Base-by-base conservation (phyloP, 768 basidiomycete genomes). In the Mycena galopus region DNA sequence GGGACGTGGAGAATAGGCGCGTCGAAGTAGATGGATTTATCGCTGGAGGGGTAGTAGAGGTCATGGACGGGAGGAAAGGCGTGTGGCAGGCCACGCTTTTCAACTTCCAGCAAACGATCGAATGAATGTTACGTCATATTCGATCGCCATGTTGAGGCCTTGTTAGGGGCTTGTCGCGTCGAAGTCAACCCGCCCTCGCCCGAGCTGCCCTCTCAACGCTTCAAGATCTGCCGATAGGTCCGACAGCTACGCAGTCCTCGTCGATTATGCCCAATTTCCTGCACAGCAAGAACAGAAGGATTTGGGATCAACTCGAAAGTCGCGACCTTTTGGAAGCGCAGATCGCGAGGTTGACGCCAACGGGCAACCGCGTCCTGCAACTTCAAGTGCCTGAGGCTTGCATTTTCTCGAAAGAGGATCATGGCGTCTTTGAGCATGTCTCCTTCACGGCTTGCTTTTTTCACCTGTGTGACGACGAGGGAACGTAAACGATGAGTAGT, bases 21-120 rank as follows among this genome's bases (percentile, higher is more conserved):
- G 86, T 88, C 88, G 73, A 87, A 87, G 77, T 88, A 88, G 16
- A 75, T 53, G 58, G 81, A 82, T 32, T 77, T 77, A 58, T 79
- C 81, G 77, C 85, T 86, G 65, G 81, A 62, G 61, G 77, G 78
- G 39, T 78, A 35, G 79, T 73, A 27, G 75, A 29, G 35, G 57
- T 57, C 69, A 72, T 73, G 58, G 21, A n/a, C n/a, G n/a, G n/a
- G n/a, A n/a, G 8, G 44, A 47, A 21, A 23, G 29, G 21, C 17
- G 29, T 59, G 57, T 4, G 3, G 16, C 23, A 35, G 4, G 29
- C 23, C 23, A 29, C 12, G 37, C 17, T 25, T 23, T 42, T 44
- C 7, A 60, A 69, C 60, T 2, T 17, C 11, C 3, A 37, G 9
- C 0, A 47, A 51, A 61, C 12, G 23, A 23, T 33, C 37, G 27